Evolutionary conservation across 148 eudicot species (phyloP).

Genomic region (Camellia lanceoleosa): DNA sequence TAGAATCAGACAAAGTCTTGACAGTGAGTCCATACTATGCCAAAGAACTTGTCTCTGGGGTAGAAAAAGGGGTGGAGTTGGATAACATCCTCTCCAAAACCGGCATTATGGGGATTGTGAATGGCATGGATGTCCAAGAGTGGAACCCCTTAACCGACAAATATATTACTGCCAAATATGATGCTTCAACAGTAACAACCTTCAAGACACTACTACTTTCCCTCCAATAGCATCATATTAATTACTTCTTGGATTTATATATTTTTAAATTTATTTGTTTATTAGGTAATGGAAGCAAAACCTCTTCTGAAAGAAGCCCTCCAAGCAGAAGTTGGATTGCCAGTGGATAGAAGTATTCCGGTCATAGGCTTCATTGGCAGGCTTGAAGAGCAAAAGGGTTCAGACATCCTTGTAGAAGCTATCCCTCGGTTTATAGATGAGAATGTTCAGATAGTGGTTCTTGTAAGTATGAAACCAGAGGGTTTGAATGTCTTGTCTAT

Average conservation of each 20-base stretch:
- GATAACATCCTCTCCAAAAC: constrained; percentile 46
- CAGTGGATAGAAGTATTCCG: constrained; percentile 68
- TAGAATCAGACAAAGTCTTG: constrained; percentile 57
- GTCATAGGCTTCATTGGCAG: constrained; percentile 95
- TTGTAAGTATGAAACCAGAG: constrained; percentile 49
- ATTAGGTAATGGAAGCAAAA: constrained; percentile 81
- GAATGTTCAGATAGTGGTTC: constrained; percentile 75
- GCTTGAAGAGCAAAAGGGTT: constrained; percentile 95
- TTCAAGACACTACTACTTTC: too few species aligned
- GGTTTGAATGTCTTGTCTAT: background rate
- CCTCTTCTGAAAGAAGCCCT: constrained; percentile 80
- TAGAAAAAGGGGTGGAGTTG: constrained; percentile 72
- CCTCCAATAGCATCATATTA: too few species aligned
- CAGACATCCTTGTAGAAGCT: constrained; percentile 85
- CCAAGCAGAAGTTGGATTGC: constrained; percentile 88
- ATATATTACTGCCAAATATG: constrained; percentile 50
- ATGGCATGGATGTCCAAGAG: constrained; percentile 86
- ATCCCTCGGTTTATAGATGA: constrained; percentile 56
- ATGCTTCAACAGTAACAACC: constrained; percentile 57
- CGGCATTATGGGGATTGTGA: constrained; percentile 58
- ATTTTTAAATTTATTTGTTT: too few species aligned
- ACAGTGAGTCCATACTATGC: constrained; percentile 95
- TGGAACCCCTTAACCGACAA: constrained; percentile 89
- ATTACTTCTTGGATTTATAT: too few species aligned
- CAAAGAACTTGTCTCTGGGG: constrained; percentile 56